Evolutionary conservation across 106 monocot species (phyloP).

Genomic region (Vanilla planifolia): DNA sequence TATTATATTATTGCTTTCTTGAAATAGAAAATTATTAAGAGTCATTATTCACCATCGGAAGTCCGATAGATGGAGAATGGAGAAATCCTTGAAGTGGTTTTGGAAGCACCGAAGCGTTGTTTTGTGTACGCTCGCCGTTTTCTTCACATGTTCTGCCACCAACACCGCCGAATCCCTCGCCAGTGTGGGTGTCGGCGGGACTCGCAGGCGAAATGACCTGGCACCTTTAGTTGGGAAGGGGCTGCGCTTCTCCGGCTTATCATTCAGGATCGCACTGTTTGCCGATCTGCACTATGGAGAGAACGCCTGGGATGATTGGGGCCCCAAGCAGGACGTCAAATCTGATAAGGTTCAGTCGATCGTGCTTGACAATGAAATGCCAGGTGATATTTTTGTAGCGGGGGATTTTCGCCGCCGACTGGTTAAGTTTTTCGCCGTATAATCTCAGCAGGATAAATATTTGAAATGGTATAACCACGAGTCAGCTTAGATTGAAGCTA

Average conservation of each 20-base stretch:
- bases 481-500: too few species aligned
- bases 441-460: too few species aligned
- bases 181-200: neutral
- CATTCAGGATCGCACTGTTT: slow-evolving; percentile 72
- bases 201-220: neutral
- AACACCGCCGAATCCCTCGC: neutral
- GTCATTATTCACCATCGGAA: too few species aligned
- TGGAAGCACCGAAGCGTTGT: too few species aligned
- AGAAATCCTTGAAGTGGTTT: too few species aligned
- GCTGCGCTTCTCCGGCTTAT: slow-evolving; percentile 23
- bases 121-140: neutral
- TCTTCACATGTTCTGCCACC: neutral
- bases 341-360: slow-evolving; percentile 59
- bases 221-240: slow-evolving; percentile 14
- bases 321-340: slow-evolving; percentile 59
- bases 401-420: neutral
- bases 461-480: too few species aligned
- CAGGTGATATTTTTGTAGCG: slow-evolving; percentile 35
- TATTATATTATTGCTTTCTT: too few species aligned
- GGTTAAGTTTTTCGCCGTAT: neutral
- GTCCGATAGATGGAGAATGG: too few species aligned
- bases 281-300: slow-evolving; percentile 94
- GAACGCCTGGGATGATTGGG: slow-evolving; percentile 88
- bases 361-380: slow-evolving; percentile 61
- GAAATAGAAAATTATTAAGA: too few species aligned